Evolutionary conservation across 805 yeast genomes (phyloP).

Genomic region (Lipomyces spencermartinsiae): DNA sequence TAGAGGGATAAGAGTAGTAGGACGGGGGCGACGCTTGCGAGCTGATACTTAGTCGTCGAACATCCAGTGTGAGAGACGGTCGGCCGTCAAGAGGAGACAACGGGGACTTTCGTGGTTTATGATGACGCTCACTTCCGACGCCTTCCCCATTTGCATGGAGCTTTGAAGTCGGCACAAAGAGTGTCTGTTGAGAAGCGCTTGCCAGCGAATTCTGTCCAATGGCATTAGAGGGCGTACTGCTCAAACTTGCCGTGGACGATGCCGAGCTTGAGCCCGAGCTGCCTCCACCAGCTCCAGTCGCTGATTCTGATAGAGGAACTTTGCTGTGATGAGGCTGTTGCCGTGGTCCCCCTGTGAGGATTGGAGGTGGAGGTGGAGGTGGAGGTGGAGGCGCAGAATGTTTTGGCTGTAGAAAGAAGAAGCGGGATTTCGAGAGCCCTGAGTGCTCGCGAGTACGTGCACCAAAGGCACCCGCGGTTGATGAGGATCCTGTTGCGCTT

Average conservation of each 20-base stretch:
- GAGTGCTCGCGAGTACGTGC: conserved; percentile 12
- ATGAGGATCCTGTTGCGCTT: conserved; percentile 4
- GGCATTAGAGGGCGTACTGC: conserved; percentile 21
- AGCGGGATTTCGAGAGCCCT: conserved; percentile 22
- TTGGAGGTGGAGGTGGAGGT: conserved; percentile 11
- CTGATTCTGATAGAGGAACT: conserved; percentile 12
- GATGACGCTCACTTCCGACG: neutral
- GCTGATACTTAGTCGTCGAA: conserved; percentile 26
- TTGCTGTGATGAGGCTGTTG: conserved; percentile 20
- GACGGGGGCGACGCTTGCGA: conserved; percentile 22
- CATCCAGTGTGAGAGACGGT: conserved; percentile 13
- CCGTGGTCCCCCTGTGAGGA: conserved; percentile 33
- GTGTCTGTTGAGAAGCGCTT: conserved; percentile 16
- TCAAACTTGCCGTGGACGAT: conserved; percentile 28
- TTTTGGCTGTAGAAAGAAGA: conserved; percentile 25
- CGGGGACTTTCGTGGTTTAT: conserved; percentile 19
- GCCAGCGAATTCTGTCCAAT: conserved; percentile 12
- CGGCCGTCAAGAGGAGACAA: conserved; percentile 16
- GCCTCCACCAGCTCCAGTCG: conserved; percentile 5
- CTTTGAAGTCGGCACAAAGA: conserved; percentile 12
- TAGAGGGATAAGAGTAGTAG: conserved; percentile 18
- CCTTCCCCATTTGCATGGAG: neutral
- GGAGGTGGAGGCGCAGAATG: conserved; percentile 15
- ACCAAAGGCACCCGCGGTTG: conserved; percentile 16
- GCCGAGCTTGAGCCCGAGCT: conserved; percentile 29